Percentiles rank a stretch among this genome's conserved stretches.
phyloP scores from a whole-genome alignment of 345 rosid species.

The Laguncularia racemosa region DNA sequence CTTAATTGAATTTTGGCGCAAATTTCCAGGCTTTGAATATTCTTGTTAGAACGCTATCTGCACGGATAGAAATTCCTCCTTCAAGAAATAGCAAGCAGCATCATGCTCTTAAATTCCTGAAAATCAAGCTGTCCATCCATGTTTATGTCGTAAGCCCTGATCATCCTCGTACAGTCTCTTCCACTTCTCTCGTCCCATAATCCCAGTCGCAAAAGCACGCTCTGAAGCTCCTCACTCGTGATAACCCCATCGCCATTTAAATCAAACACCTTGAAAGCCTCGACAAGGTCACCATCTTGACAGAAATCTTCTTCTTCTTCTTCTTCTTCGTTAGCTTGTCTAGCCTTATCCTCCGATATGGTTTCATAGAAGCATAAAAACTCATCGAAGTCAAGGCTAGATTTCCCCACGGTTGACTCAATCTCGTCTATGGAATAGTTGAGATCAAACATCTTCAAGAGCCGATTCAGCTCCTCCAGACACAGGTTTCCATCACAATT shows the following conservation, averaged over 20 bases:
- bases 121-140: constrained; percentile 72
- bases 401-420: constrained; percentile 49
- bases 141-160: constrained; percentile 49
- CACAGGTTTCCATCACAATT: constrained; percentile 59
- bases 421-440: constrained; percentile 35
- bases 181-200: constrained; percentile 48
- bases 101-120: constrained; percentile 77
- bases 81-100: constrained; percentile 24
- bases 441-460: constrained; percentile 44
- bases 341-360: constrained; percentile 16
- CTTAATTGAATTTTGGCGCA: too few relatives aligned
- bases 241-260: constrained; percentile 69
- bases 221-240: constrained; percentile 60
- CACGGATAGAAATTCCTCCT: too few relatives aligned
- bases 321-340: constrained; percentile 1
- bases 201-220: constrained; percentile 54
- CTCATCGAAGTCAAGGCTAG: constrained; percentile 43
- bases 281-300: constrained; percentile 21
- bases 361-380: constrained; percentile 49
- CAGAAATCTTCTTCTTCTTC: neutral
- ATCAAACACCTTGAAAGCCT: constrained; percentile 72
- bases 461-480: constrained; percentile 67
- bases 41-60: too few relatives aligned
- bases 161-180: constrained; percentile 63
- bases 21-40: too few relatives aligned